Evolutionary conservation across 202 grass and related monocot species (phyloP).

Genomic region (Eragrostis tef): DNA sequence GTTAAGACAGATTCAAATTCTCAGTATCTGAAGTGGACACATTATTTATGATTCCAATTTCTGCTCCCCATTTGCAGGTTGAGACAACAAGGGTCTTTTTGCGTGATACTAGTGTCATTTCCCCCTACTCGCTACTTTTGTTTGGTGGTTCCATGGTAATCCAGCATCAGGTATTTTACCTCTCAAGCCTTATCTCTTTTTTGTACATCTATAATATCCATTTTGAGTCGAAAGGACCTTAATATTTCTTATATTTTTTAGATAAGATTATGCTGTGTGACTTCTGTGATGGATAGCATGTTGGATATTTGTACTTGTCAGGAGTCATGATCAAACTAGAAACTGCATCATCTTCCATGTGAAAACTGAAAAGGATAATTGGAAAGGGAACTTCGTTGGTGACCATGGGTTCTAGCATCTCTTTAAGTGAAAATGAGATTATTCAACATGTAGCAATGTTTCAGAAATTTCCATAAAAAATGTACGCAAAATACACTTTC

Average conservation of each 20-base stretch:
- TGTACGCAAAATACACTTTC: background rate
- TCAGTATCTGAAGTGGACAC: background rate
- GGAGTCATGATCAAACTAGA: constrained; percentile 5
- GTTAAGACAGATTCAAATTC: background rate
- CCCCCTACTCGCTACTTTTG: constrained; percentile 87
- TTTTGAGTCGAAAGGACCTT: constrained; percentile 6
- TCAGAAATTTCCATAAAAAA: background rate
- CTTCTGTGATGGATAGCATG: constrained; percentile 27
- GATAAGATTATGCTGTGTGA: constrained; percentile 13
- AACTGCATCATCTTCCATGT: constrained; percentile 5
- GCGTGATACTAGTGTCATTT: constrained; percentile 75
- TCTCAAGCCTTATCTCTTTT: background rate
- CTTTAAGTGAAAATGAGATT: background rate
- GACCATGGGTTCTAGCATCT: background rate
- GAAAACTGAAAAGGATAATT: constrained; percentile 25
- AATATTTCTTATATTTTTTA: constrained; percentile 18
- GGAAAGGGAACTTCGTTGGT: background rate
- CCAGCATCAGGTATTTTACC: constrained; percentile 81
- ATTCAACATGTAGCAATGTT: background rate
- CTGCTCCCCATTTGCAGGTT: constrained; percentile 66
- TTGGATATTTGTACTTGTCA: constrained; percentile 26
- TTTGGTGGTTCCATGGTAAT: constrained; percentile 91
- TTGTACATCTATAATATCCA: background rate
- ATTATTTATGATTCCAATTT: constrained; percentile 32
- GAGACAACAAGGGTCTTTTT: constrained; percentile 89